Evolutionary conservation across 2,329 filamentous ascomycete genomes (phyloP), one percentile per base, ranked within the genome.

Genomic region (Cladophialophora exuberans): DNA sequence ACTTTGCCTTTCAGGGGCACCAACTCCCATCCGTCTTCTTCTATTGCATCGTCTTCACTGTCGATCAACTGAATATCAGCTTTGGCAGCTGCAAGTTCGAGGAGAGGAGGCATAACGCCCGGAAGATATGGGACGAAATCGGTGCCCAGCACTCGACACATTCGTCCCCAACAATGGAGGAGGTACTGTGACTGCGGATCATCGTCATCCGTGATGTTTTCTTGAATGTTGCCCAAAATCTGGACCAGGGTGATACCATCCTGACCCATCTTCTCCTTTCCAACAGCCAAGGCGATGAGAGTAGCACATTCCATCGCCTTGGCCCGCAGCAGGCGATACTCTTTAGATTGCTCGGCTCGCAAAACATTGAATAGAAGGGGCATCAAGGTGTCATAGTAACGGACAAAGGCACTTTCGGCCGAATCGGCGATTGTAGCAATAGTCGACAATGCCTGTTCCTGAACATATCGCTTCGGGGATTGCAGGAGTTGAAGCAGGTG

Each of bases 241-340:
- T 96, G 86, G 17, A 97, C 93, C 35, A 99, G 79, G 36, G 85
- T 88, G 75, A 94, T 81, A 3, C 93, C 92, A 73, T 99, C 93
- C 61, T 83, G 81, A 7, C 90, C 92, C 72, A 99, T 90, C 59
- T 89, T 88, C 65, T 95, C 89, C 72, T 95, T 94, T 48, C 94
- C 94, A 57, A 99, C 94, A 25, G 94, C 94, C 50, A 99, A 79
- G 26, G 94, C 76, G 67, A 99, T 99, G 38, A 99, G 78, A 6
- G 94, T 99, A 15, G 94, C 93, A 69, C 94, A 99, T 74, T 99
- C 94, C 94, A 99, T 99, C 2, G 94, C 94, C 79, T 99, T 99
- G 45, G 94, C 94, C 55, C 93, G 85, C 33, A 99, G 82, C 42
- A 97, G 78, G 50, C 93, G 83, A 73, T 92, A 92, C 68, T 99